A percentile compares a stretch with the other conserved stretches of the same genome.
Evolutionary conservation across 805 yeast genomes (phyloP).

Genomic region (Starmerella apis): DNA sequence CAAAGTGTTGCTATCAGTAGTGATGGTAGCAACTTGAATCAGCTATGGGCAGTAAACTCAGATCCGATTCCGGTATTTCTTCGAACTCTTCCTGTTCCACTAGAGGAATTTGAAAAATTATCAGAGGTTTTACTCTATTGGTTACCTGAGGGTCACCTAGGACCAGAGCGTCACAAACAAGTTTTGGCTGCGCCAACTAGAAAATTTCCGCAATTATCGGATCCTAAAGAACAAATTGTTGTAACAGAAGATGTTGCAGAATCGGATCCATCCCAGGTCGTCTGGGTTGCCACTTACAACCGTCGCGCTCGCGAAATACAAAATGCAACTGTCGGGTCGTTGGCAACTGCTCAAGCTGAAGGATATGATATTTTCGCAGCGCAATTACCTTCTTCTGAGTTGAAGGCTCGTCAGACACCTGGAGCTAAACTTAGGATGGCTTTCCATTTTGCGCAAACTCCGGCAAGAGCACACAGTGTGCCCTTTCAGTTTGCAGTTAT

Average conservation of each 20-base stretch:
- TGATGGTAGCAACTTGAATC: slow-evolving; percentile 13
- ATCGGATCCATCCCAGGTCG: not conserved
- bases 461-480: slow-evolving; percentile 38
- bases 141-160: slow-evolving; percentile 51
- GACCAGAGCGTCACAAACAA: slow-evolving; percentile 42
- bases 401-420: slow-evolving; percentile 8
- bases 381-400: slow-evolving; percentile 12
- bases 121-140: slow-evolving; percentile 55
- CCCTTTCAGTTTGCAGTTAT: slow-evolving; percentile 57
- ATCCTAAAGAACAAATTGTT: not conserved
- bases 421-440: slow-evolving; percentile 42
- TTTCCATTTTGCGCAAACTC: slow-evolving; percentile 62
- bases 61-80: slow-evolving; percentile 42
- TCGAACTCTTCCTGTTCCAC: slow-evolving; percentile 64
- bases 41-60: slow-evolving; percentile 13
- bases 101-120: slow-evolving; percentile 69
- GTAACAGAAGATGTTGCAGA: not conserved
- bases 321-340: not conserved
- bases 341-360: slow-evolving; percentile 2
- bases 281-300: slow-evolving; percentile 10
- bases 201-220: not conserved
- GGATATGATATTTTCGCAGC: slow-evolving; percentile 49
- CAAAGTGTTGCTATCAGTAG: slow-evolving; percentile 1
- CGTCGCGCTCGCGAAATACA: slow-evolving; percentile 6
- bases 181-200: slow-evolving; percentile 41